A percentile compares a stretch with the other conserved stretches of the same genome.
These are phyloP conservation scores for Exophiala calicioides DNA, from an alignment of 2,329 filamentous ascomycete species.

Conservation along the genomic window DNA sequence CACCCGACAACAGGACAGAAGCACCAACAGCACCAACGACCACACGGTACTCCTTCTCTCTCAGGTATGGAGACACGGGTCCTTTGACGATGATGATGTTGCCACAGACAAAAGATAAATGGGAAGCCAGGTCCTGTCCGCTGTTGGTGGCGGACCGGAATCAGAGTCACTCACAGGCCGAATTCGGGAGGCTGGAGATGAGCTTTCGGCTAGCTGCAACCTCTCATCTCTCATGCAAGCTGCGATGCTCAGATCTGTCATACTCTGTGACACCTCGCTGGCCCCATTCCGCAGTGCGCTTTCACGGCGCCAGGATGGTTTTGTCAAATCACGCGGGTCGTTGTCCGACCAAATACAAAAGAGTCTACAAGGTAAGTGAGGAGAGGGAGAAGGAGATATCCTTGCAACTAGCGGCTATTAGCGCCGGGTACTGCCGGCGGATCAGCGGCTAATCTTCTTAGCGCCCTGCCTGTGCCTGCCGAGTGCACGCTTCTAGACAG, in stretches of 20 bases:
- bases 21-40: no score
- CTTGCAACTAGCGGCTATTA: not conserved
- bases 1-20: no score
- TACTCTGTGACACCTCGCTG: slow-evolving; percentile 10
- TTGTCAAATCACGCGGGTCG: slow-evolving; percentile 22
- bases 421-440: no score
- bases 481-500: no score
- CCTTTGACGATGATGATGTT: not conserved
- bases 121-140: not conserved
- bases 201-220: slow-evolving; percentile 26
- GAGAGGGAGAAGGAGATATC: not conserved
- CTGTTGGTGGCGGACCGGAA: slow-evolving; percentile 1
- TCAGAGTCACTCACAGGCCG: slow-evolving; percentile 4
- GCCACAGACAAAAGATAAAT: slow-evolving; percentile 5
- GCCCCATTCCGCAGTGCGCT: slow-evolving; percentile 5
- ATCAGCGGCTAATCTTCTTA: no score
- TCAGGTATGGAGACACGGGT: no score
- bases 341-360: slow-evolving; percentile 14
- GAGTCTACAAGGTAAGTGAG: slow-evolving; percentile 5
- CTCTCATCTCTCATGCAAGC: slow-evolving; percentile 19
- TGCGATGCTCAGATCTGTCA: slow-evolving; percentile 19
- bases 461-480: no score
- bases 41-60: no score
- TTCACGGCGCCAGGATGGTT: slow-evolving; percentile 14
- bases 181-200: slow-evolving; percentile 20